Conservation (phyloP, 2,329 filamentous ascomycete genomes). For the Chaetothyriales sp. region DNA sequence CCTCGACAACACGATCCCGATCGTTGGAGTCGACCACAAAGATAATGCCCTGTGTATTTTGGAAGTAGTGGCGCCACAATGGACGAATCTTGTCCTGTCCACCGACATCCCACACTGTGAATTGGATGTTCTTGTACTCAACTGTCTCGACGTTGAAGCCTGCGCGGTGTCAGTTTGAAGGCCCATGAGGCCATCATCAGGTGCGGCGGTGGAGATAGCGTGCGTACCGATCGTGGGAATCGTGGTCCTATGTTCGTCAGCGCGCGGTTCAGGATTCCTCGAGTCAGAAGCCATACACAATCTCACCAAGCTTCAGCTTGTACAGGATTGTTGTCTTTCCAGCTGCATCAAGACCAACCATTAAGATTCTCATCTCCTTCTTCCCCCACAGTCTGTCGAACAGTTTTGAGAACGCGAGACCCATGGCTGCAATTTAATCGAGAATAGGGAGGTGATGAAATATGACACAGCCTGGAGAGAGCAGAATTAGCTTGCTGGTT, state of each 20-base stretch:
- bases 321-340: constrained; percentile 99
- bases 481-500: background rate
- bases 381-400: constrained; percentile 95
- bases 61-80: constrained; percentile 99
- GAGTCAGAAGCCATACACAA: constrained; percentile 15
- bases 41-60: constrained; percentile 98
- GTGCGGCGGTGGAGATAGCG: background rate
- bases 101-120: constrained; percentile 99
- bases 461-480: constrained; percentile 22
- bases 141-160: constrained; percentile 99
- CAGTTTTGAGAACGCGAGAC: constrained; percentile 92
- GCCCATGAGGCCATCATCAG: constrained; percentile 2
- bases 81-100: constrained; percentile 99
- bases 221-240: constrained; percentile 85
- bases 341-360: constrained; percentile 98
- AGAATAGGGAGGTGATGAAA: constrained; percentile 7
- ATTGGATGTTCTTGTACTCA: constrained; percentile 99
- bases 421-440: constrained; percentile 53
- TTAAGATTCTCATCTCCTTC: constrained; percentile 99
- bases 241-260: constrained; percentile 59
- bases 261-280: background rate
- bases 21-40: constrained; percentile 99
- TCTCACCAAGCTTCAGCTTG: constrained; percentile 88
- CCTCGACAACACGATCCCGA: constrained; percentile 94
- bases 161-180: constrained; percentile 23